These are phyloP conservation scores for Tylopilus rubrobrunneus DNA, from an alignment of 768 basidiomycete genomes.

Conservation along the genomic window DNA sequence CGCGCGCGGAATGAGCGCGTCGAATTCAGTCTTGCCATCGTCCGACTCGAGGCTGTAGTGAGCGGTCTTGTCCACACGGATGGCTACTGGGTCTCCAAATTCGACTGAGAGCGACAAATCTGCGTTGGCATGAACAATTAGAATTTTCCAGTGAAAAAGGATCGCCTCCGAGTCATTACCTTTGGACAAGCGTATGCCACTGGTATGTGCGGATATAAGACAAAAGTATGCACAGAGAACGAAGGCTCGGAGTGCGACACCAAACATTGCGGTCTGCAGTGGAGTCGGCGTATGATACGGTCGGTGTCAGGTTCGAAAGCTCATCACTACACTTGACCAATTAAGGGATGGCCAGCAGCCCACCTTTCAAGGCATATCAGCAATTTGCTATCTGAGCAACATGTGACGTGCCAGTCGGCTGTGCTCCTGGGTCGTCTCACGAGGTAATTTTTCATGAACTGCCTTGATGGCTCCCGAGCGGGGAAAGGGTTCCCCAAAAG, in stretches of 20 bases:
- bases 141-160: too few species aligned
- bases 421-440: too few species aligned
- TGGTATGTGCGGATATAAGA: conserved; percentile 1
- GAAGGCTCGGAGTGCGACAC: background rate
- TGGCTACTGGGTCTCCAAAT: conserved; percentile 11
- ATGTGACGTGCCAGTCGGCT: background rate
- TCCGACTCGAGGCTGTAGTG: conserved; percentile 11
- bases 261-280: background rate
- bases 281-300: background rate
- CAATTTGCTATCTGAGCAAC: background rate
- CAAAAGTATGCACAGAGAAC: background rate
- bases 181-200: conserved; percentile 1
- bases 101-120: conserved; percentile 9
- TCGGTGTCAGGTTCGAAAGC: too few species aligned
- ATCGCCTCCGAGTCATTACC: background rate
- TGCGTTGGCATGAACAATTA: background rate
- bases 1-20: conserved; percentile 10
- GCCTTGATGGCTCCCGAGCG: too few species aligned
- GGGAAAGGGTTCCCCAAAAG: background rate
- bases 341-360: background rate
- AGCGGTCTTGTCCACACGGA: conserved; percentile 10
- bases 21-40: conserved; percentile 13
- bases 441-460: too few species aligned
- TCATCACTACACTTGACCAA: background rate
- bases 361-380: background rate